phyloP scores from a whole-genome alignment of 2,329 filamentous ascomycete genomes.

The Cladorrhinum sp. region DNA sequence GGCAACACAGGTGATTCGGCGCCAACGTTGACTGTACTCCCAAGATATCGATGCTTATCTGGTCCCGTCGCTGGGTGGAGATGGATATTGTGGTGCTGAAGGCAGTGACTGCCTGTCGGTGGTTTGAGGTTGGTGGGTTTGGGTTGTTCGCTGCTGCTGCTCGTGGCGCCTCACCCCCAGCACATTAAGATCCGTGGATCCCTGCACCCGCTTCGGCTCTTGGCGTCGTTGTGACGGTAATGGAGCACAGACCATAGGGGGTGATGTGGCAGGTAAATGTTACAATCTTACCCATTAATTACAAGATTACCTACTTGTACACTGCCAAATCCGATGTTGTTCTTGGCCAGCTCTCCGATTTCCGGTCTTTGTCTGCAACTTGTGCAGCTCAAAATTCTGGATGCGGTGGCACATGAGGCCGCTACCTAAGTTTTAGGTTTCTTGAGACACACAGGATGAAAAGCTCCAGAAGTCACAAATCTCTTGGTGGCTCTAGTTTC shows the following conservation, averaged over 20 bases:
- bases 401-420: too few species aligned
- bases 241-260: background rate
- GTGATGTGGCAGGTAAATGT: background rate
- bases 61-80: constrained; percentile 18
- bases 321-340: background rate
- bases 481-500: too few species aligned
- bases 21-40: background rate
- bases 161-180: background rate
- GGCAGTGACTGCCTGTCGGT: constrained; percentile 5
- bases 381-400: background rate
- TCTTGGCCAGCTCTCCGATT: background rate
- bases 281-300: background rate
- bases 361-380: background rate
- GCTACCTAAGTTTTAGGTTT: too few species aligned
- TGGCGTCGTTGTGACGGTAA: background rate
- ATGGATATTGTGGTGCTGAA: constrained; percentile 13
- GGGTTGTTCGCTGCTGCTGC: constrained; percentile 9
- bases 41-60: background rate
- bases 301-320: background rate
- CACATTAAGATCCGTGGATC: background rate
- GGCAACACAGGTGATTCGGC: background rate
- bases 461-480: too few species aligned
- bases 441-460: too few species aligned
- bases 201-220: background rate
- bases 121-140: constrained; percentile 16